Base-by-base conservation (phyloP, 2,329 filamentous ascomycete genomes). In the Colletotrichum cordylinicola region DNA sequence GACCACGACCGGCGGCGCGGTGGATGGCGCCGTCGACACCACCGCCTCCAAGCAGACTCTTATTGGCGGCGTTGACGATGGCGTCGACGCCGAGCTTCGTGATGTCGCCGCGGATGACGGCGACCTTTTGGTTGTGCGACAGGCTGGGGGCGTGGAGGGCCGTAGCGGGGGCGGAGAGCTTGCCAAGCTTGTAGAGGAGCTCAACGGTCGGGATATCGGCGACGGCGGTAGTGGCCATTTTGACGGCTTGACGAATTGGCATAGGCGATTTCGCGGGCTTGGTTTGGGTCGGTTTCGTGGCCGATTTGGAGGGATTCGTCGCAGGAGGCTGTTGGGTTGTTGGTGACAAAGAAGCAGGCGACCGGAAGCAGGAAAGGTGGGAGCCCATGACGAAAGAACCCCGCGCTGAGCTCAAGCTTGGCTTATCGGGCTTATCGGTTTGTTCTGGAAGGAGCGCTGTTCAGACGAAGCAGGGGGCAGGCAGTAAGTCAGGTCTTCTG, bases 21-120 rank as follows among this genome's bases (percentile, higher is more conserved):
- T 98, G 97, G 80, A 98, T 98, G 33, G 96, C 94, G 55, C 94
- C 94, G 81, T 96, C 94, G 18, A 98, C 96, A 43, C 97, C 97
- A n/a, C 96, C 95, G 69, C 97, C 97, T 70, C 96, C 96, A 1
- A 94, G 89, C 1, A 98, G 91, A 2, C 89, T 90, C 12, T 85
- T 86, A 84, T 98, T 98, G 60, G 97, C 96, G 1, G 97, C 96
- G 83, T 98, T 98, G 83, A 98, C 96, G 79, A 98, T 97, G 78
- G 94, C 94, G 81, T 96, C 95, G 61, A 96, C 90, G 37, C 89
- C 83, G 6, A 98, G 91, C 16, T 88, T 92, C 16, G 96, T 98
- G 84, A 98, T 98, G 83, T 98, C 95, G 79, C 92, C 91, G 72
- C 91, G 90, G 78, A 95, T 89, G 48, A 96, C 86, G 61, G 91